phyloP scores from a whole-genome alignment of 305 asterid genomes.

The Fraxinus sp. region DNA sequence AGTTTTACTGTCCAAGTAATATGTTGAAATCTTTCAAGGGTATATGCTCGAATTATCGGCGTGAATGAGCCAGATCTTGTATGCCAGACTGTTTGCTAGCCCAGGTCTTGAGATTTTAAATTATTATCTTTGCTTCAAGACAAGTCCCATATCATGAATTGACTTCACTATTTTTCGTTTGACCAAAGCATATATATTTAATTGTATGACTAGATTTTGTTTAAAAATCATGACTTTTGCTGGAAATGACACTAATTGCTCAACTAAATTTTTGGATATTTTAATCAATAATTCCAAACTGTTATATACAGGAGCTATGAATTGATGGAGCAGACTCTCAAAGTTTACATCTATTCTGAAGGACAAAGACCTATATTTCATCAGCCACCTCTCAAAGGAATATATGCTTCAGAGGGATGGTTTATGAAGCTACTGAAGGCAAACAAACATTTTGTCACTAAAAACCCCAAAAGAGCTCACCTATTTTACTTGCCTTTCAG shows the following conservation, averaged over 20 bases:
- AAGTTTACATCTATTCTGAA: constrained; percentile 73
- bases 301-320: constrained; percentile 76
- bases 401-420: constrained; percentile 97
- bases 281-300: constrained; percentile 12
- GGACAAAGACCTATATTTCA: constrained; percentile 76
- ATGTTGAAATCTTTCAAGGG: not conserved
- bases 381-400: constrained; percentile 73
- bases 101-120: not conserved
- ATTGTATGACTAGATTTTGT: not conserved
- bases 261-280: not conserved
- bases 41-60: not conserved
- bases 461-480: constrained; percentile 68
- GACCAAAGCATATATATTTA: not conserved
- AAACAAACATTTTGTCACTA: constrained; percentile 59
- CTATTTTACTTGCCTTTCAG: constrained; percentile 85
- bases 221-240: not conserved
- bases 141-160: not conserved
- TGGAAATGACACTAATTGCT: not conserved
- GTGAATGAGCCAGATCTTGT: not conserved
- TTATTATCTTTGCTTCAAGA: not conserved
- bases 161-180: not conserved
- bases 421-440: constrained; percentile 72
- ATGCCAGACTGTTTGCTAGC: not conserved
- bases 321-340: constrained; percentile 77
- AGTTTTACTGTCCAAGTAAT: not conserved